phyloP scores from a whole-genome alignment of 495 filamentous ascomycete genomes.

The Articulospora tetracladia region DNA sequence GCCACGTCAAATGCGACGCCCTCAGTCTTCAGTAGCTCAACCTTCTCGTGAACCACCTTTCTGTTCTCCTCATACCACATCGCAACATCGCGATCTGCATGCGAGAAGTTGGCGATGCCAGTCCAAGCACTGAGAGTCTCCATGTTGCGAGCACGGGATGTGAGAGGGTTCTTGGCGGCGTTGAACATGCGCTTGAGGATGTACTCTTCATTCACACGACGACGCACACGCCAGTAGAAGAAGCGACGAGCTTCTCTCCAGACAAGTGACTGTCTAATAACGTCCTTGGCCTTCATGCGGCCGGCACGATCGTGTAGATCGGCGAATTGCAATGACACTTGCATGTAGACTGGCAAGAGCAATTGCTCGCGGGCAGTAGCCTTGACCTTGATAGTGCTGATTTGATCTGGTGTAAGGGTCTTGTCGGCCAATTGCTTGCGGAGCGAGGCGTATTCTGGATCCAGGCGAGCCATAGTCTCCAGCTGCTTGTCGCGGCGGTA shows the following conservation, averaged over 20 bases:
- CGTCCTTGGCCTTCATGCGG: slow-evolving; percentile 95
- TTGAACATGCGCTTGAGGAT: slow-evolving; percentile 82
- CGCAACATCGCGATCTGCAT: slow-evolving; percentile 79
- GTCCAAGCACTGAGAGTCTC: slow-evolving; percentile 74
- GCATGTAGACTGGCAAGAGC: slow-evolving; percentile 86
- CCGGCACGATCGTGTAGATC: slow-evolving; percentile 97
- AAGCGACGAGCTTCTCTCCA: slow-evolving; percentile 93
- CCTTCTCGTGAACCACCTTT: slow-evolving; percentile 70
- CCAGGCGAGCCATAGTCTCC: slow-evolving; percentile 94
- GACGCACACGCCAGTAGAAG: slow-evolving; percentile 99
- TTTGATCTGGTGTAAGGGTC: slow-evolving; percentile 65
- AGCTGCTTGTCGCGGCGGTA: slow-evolving; percentile 96
- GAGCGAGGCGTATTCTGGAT: slow-evolving; percentile 75
- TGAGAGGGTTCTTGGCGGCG: slow-evolving; percentile 40
- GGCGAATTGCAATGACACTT: slow-evolving; percentile 91
- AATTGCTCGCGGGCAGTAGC: slow-evolving; percentile 85
- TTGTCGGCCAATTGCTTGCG: slow-evolving; percentile 71
- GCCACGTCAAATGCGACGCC: slow-evolving; percentile 76
- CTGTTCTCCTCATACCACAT: slow-evolving; percentile 96
- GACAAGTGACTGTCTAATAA: slow-evolving; percentile 75
- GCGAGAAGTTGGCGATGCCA: slow-evolving; percentile 65
- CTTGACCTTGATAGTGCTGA: slow-evolving; percentile 73
- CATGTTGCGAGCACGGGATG: slow-evolving; percentile 58
- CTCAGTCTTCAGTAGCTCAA: slow-evolving; percentile 76
- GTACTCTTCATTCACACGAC: slow-evolving; percentile 93